Conservation (phyloP, 1,284 basidiomycete genomes). For the Cutaneotrichosporon arboriforme region DNA sequence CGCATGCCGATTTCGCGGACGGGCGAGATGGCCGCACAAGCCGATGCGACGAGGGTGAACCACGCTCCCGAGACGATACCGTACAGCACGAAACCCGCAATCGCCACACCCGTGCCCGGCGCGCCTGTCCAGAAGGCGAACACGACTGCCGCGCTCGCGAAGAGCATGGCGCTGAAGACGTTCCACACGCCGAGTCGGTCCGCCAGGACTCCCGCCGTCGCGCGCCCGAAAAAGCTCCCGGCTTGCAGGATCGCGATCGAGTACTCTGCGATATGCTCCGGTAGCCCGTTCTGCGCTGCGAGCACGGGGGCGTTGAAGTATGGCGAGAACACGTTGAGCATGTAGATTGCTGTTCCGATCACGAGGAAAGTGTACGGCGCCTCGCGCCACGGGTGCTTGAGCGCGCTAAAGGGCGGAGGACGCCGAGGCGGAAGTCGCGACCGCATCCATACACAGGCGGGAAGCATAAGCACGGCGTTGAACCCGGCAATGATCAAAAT, state of each 20-base stretch:
- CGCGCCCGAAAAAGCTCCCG: constrained; percentile 25
- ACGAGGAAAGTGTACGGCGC: constrained; percentile 29
- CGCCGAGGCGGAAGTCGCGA: constrained; percentile 23
- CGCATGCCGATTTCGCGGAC: constrained; percentile 40
- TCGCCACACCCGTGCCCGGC: constrained; percentile 15
- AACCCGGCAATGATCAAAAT: constrained; percentile 24
- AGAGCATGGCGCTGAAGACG: constrained; percentile 17
- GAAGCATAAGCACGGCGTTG: constrained; percentile 20
- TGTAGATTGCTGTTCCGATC: constrained; percentile 19
- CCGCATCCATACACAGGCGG: constrained; percentile 21
- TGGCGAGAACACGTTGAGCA: constrained; percentile 28
- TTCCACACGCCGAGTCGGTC: constrained; percentile 23
- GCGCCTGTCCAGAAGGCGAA: constrained; percentile 28
- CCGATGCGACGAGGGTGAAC: constrained; percentile 38
- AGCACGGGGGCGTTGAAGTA: constrained; percentile 36
- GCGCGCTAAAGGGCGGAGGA: constrained; percentile 11
- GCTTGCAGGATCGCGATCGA: constrained; percentile 25
- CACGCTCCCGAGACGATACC: constrained; percentile 37
- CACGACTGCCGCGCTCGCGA: constrained; percentile 14
- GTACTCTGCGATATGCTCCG: constrained; percentile 15
- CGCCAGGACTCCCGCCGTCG: constrained; percentile 20
- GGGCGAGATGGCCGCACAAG: constrained; percentile 36
- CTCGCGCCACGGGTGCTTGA: constrained; percentile 30
- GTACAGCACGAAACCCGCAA: constrained; percentile 36
- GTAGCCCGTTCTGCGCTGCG: constrained; percentile 10